Evolutionary conservation across 495 filamentous ascomycete genomes (phyloP), one percentile per base, ranked within the genome.

Genomic region (Penicillium macrosclerotiorum): DNA sequence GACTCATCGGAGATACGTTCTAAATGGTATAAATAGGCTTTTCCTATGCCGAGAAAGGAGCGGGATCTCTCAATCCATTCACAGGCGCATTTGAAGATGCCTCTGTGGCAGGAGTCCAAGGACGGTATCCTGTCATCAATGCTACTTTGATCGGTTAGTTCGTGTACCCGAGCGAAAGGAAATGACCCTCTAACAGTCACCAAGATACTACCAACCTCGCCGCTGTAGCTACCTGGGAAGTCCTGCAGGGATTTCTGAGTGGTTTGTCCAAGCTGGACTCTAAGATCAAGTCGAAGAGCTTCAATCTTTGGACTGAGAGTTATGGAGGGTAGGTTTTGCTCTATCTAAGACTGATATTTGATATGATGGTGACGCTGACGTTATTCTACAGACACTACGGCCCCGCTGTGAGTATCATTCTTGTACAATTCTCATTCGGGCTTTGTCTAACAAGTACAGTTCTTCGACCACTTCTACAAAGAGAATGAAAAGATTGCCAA

Each of bases 291-390:
- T 69, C 78, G 23, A 71, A 76, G 37, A 64, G 73, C 5, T 75
- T 84, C 38, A 75, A 64, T 42, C 56, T 81, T 25, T 67, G 64
- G 62, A 73, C 70, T 16, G 75, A 78, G 52, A 77, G 74, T 20
- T 86, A 86, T 49, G 82, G 84, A 42, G 82, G 82, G 22, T 80
- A 76, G 52, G 84, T 80, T 22, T 73, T 68, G 2, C 5, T 0
- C 76, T 74, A 1, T 8, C 33, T 26, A 7, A 17, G 13, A 1
- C 1, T 19, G 19, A 12, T 27, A 16, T 12, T 2, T 25, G 5
- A 12, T 12, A 30, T 25, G 22, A 26, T 1, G 18, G 24, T 27
- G 14, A 37, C 51, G 35, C 57, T 54, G 35, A 58, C 32, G 3
- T 24, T 37, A 42, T 9, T 29, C 58, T 8, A 24, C 26, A 65